A percentile compares a stretch with the other conserved stretches of the same genome.
phyloP scores from a whole-genome alignment of 2,329 filamentous ascomycete species.

The Pseudogymnoascus sp. region DNA sequence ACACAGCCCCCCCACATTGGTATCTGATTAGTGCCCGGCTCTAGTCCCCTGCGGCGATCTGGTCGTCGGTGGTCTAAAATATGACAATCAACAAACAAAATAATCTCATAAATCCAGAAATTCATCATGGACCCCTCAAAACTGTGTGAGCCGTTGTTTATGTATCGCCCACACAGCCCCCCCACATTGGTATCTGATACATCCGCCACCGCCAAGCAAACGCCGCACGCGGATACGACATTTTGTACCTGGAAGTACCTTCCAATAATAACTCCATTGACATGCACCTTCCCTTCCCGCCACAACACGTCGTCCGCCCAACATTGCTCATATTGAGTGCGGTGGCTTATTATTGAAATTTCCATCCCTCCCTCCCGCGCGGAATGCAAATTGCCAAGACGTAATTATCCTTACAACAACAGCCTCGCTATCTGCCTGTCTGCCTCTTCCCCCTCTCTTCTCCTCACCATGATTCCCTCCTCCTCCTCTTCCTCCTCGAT shows the following conservation, averaged over 20 bases:
- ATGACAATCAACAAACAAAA: slow-evolving; percentile 1
- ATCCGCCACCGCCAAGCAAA: not conserved
- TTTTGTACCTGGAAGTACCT: slow-evolving; percentile 5
- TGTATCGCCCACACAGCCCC: not conserved
- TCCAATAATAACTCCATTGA: slow-evolving; percentile 3
- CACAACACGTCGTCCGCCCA: not conserved
- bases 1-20: not conserved
- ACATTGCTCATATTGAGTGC: not conserved
- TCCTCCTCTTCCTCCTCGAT: not conserved
- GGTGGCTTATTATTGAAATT: slow-evolving; percentile 7
- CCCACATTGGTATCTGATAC: not conserved
- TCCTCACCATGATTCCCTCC: not conserved
- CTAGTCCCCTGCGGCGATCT: not conserved
- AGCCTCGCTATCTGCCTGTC: not conserved
- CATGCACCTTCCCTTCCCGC: not conserved
- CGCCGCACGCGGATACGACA: not conserved
- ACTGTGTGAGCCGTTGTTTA: not conserved
- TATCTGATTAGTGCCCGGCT: slow-evolving; percentile 2
- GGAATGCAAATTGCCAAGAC: slow-evolving; percentile 2
- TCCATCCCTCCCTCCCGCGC: not conserved
- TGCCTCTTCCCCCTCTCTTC: not conserved
- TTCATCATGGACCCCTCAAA: not conserved
- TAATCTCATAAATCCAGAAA: not conserved
- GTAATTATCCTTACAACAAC: not conserved
- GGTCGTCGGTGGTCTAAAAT: not conserved